phyloP scores from a whole-genome alignment of 169 alveolate species.

The Plasmodium malariae region DNA sequence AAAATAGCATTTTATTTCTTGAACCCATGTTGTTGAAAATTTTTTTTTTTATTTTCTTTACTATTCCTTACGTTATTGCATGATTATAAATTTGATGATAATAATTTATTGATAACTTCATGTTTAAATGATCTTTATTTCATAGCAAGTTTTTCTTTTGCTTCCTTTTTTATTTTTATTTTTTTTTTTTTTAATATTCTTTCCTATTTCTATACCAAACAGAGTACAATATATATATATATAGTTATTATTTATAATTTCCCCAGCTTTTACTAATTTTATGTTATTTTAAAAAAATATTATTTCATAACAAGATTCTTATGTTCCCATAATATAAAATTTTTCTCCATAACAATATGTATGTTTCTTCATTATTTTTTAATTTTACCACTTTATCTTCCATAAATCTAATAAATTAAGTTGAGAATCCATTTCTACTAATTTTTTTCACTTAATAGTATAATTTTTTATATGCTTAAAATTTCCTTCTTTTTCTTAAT shows the following conservation, averaged over 20 bases:
- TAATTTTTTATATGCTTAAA: neutral
- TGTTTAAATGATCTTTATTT: neutral
- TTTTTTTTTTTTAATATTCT: neutral
- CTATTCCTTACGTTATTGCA: slow-evolving; percentile 12
- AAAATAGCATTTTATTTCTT: slow-evolving; percentile 30
- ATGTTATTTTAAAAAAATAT: too few relatives aligned
- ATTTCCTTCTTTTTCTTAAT: neutral
- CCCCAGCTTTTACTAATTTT: too few relatives aligned
- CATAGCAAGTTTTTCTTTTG: neutral
- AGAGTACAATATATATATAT: too few relatives aligned
- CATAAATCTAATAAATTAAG: too few relatives aligned
- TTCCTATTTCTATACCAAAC: too few relatives aligned
- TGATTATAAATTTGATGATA: neutral
- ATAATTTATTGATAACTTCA: neutral
- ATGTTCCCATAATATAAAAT: neutral
- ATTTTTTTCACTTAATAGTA: neutral
- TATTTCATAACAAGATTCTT: too few relatives aligned
- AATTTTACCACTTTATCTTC: too few relatives aligned
- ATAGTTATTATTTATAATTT: too few relatives aligned
- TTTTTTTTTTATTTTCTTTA: slow-evolving; percentile 7
- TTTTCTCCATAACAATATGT: neutral
- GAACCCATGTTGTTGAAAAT: slow-evolving; percentile 22
- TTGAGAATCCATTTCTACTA: neutral
- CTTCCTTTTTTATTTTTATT: too few relatives aligned
- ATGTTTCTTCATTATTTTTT: too few relatives aligned